Evolutionary conservation across 225 moss, liverwort and hornwort genomes (phyloP).

Genomic region (Physcomitrellopsis africana): DNA sequence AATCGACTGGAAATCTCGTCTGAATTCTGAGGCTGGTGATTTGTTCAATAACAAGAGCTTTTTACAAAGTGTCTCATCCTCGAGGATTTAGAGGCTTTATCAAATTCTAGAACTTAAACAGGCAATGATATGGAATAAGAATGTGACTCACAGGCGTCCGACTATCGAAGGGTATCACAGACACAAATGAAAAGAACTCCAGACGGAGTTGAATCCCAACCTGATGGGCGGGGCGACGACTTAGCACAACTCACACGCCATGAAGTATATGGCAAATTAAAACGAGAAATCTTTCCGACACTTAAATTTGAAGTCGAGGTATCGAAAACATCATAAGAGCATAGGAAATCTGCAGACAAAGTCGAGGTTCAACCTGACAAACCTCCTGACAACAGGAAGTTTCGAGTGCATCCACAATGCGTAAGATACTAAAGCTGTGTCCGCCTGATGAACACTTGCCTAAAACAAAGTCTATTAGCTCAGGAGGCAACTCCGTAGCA

Average conservation of each 20-base stretch:
- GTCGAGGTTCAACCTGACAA: slow-evolving; percentile 25
- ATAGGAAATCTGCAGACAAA: slow-evolving; percentile 17
- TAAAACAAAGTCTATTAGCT: slow-evolving; percentile 13
- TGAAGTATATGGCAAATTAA: too few relatives aligned
- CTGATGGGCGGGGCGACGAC: too few relatives aligned
- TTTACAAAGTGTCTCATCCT: slow-evolving; percentile 54
- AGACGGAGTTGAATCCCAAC: too few relatives aligned
- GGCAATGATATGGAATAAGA: slow-evolving; percentile 20
- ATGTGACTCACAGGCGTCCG: slow-evolving; percentile 20
- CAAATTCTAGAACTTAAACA: slow-evolving; percentile 29
- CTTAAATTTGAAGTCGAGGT: too few relatives aligned
- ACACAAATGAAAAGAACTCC: slow-evolving; percentile 11
- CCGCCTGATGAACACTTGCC: slow-evolving; percentile 18
- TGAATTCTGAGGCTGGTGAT: slow-evolving; percentile 11
- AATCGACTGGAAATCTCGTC: neutral
- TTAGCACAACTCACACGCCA: too few relatives aligned
- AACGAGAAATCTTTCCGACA: too few relatives aligned
- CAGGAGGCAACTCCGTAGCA: slow-evolving; percentile 16
- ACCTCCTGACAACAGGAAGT: too few relatives aligned
- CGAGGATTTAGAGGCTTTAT: slow-evolving; percentile 28
- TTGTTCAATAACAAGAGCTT: slow-evolving; percentile 55
- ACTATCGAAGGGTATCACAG: slow-evolving; percentile 21
- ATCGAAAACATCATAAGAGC: neutral
- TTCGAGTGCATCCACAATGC: neutral
- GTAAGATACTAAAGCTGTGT: slow-evolving; percentile 9